phyloP scores from a whole-genome alignment of 2,329 filamentous ascomycete species.

The Cryoendolithus antarcticus region DNA sequence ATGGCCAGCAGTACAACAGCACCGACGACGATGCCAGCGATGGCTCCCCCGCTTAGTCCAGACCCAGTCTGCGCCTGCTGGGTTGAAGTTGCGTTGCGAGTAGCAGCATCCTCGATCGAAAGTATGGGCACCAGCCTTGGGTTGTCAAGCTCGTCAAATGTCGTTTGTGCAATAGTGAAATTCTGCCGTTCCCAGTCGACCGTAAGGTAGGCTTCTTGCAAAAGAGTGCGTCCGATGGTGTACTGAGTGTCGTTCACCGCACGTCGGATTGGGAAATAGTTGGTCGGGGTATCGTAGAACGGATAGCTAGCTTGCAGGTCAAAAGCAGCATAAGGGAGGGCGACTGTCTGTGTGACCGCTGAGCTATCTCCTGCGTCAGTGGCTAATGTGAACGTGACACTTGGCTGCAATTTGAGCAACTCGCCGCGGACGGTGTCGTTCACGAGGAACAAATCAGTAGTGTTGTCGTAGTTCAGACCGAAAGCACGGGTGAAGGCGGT shows the following conservation, averaged over 20 bases:
- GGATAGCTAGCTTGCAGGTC: constrained; percentile 22
- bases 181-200: constrained; percentile 25
- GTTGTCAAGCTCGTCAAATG: background rate
- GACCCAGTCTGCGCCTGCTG: background rate
- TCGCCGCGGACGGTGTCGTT: constrained; percentile 20
- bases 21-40: constrained; percentile 33
- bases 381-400: constrained; percentile 23
- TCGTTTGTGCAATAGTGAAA: constrained; percentile 22
- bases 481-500: constrained; percentile 25
- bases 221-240: constrained; percentile 24
- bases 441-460: constrained; percentile 20
- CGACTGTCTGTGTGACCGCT: constrained; percentile 22
- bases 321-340: constrained; percentile 26
- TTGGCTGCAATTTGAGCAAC: constrained; percentile 17
- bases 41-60: constrained; percentile 24
- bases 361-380: constrained; percentile 15
- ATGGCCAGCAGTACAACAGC: constrained; percentile 24
- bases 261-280: constrained; percentile 25
- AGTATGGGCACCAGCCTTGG: background rate
- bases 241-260: constrained; percentile 23
- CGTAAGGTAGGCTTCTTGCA: constrained; percentile 27
- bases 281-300: constrained; percentile 15
- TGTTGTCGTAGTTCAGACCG: constrained; percentile 21
- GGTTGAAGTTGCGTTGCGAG: background rate
- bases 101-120: background rate